Base-by-base conservation (phyloP, 2,329 filamentous ascomycete species). In the Taxawa tesnikishii region DNA sequence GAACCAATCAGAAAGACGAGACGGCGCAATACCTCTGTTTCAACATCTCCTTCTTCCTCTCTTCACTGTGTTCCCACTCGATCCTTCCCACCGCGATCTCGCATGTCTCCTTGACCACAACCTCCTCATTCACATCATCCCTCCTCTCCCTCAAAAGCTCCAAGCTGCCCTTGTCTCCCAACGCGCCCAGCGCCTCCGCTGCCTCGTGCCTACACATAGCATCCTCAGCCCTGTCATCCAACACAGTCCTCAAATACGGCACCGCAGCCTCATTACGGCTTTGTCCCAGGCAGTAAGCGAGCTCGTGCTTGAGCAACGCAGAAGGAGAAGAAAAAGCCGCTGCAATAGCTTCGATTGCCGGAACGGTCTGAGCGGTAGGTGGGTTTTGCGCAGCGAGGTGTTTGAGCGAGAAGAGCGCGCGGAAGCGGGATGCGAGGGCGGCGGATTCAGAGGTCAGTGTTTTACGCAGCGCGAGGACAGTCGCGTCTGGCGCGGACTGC, bases 321-420 rank as follows among this genome's bases (percentile, higher is more conserved):
- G 88, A 96, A 0, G 82, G 77, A 3, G 88, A 93, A 0, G 65
- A 49, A 46, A 98, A 90, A 2, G 69, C 88, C 6, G 85, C 84
- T 3, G 88, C 85, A 46, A 98, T 98, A 26, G 90, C 87, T 43
- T 75, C 60, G 44, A 79, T 75, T 12, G 79, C 72, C 26, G 76
- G 74, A 6, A 75, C 62, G 0, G 68, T 70, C 42, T 74, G 60
- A 26, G 63, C 55, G 16, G 65, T 72, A 1, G 70, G 58, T 7
- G 71, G 70, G 23, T 68, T 56, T 42, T 77, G 72, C 37, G 73
- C 77, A 29, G 90, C 88, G 38, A 96, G 66, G 56, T 96, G 83
- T 65, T 98, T 98, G 38, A 98, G 76, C 12, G 88, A 94, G 66
- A 98, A 98, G 46, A 98, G 81, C 26, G 90, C 88, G 48, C 90